A percentile compares a stretch with the other conserved stretches of the same genome.
These are phyloP conservation scores for Medicago lupulina DNA, from an alignment of 306 rosid species.

Conservation along the genomic window DNA sequence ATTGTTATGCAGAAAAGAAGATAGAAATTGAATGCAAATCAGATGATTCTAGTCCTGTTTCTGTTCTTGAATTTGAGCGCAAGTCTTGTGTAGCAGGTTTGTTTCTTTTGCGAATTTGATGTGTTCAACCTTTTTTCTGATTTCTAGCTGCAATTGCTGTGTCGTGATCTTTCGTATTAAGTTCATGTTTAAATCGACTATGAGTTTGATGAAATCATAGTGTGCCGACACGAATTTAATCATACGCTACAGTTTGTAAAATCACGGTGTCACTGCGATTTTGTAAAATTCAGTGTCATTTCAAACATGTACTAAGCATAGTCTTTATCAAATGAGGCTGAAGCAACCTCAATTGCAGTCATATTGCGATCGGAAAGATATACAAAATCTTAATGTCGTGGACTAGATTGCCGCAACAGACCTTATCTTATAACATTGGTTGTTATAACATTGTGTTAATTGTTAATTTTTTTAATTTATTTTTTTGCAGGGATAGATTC, in stretches of 20 bases:
- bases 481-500: constrained; percentile 16
- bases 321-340: background rate
- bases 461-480: background rate
- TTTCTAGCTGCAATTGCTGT: background rate
- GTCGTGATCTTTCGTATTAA: background rate
- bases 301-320: background rate
- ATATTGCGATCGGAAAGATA: background rate
- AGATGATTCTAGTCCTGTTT: constrained; percentile 86
- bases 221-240: too few relatives aligned
- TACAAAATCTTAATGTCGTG: background rate
- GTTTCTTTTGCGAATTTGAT: constrained; percentile 35
- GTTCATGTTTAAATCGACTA: background rate
- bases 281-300: background rate
- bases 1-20: constrained; percentile 37
- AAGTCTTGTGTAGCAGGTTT: constrained; percentile 59
- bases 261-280: too few relatives aligned
- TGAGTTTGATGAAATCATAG: background rate
- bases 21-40: constrained; percentile 56
- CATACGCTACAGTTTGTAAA: background rate
- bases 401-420: background rate
- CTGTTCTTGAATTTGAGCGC: constrained; percentile 72
- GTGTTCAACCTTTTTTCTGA: background rate
- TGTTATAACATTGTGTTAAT: background rate
- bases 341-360: background rate
- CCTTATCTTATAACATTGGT: background rate